Base-by-base conservation (phyloP, 768 basidiomycete species). In the Suillus variegatus region DNA sequence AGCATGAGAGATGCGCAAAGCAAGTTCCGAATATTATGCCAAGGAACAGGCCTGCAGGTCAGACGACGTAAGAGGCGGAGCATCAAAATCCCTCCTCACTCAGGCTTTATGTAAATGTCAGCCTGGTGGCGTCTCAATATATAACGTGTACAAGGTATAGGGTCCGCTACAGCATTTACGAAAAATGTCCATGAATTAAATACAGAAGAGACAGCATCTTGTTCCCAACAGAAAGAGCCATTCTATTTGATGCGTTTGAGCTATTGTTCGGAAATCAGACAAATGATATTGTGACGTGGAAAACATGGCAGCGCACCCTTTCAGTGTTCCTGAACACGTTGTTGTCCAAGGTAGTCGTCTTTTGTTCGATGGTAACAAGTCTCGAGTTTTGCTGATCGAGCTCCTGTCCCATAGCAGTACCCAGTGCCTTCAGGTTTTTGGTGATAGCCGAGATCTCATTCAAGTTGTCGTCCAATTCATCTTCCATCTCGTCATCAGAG, bases 401-500 rank as follows among this genome's bases (percentile, higher is more conserved):
- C 74, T 98, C 96, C 66, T 92, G 85, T 52, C 92, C 91, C 90
- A 94, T 94, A 5, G 91, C 88, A 66, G 82, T 83, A 7, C 91
- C 93, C 22, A 96, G 80, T 3, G 88, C 86, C 77, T 92, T 93
- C 66, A 97, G 82, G 55, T 87, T 82, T 79, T 89, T 92, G 2
- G 92, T 87, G 61, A 90, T 86, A 60, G 88, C 88, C 43, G 86
- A 80, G 65, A 97, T 91, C 76, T 97, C 95, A 74, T 93, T 88
- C 32, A 99, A 80, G 75, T 99, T 98, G 68, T 85, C 87, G 71
- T 98, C 97, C 44, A 99, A 72, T 78, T 99, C 95, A 70, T 98
- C 91, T 79, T 99, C 97, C 1, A 97, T 69, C 77, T 96, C 95
- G 70, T 99, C 95, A 72, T 99, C 97, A 7, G 91, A 93, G 3